Evolutionary conservation across 306 rosid species (phyloP), one percentile per base, ranked within the genome.

Genomic region (Pyrus betulifolia): DNA sequence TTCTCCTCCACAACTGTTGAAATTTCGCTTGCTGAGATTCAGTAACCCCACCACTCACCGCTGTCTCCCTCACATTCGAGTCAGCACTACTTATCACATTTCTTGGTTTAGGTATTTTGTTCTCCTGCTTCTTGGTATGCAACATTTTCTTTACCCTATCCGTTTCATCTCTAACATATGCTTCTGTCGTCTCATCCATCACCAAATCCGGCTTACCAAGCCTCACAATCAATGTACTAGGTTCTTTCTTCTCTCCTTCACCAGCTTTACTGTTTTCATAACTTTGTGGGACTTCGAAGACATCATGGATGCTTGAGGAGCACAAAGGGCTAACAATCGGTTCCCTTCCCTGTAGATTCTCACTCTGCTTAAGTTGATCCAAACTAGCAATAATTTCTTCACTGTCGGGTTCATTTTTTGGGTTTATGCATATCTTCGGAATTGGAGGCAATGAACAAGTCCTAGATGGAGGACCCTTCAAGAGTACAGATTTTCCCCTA

Each of bases 221-320:
- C 31, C 85, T 82, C 35, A 81, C 74, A 69, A 57, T 70, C 84
- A 80, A 54, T 65, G 62, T 81, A 25, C 76, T 86, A 51, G 74
- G 79, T 59, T 66, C 84, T 80, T 60, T 84, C 63, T 67, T 85
- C 80, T 75, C 84, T 19, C 30, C 62, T 63, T 75, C 91, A 46
- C 59, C 28, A 4, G 74, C 76, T 75, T 80, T 80, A 40, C 23
- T 70, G 74, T 74, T 86, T 65, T 74, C 87, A 54, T 59, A 67
- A 22, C 71, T 69, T 80, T 85, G 84, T 40, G 97, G 93, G 62
- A 91, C 93, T 85, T 93, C 98, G 46, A 86, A 91, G 30, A 96
- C 87, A 83, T 96, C 99, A 74, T 89, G 90, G 33, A 93, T 76
- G 40, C 78, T 84, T 44, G 77, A 83, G 13, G 80, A 57, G 70